phyloP scores from a whole-genome alignment of 2,329 filamentous ascomycete species.

The Grosmannia huntii region DNA sequence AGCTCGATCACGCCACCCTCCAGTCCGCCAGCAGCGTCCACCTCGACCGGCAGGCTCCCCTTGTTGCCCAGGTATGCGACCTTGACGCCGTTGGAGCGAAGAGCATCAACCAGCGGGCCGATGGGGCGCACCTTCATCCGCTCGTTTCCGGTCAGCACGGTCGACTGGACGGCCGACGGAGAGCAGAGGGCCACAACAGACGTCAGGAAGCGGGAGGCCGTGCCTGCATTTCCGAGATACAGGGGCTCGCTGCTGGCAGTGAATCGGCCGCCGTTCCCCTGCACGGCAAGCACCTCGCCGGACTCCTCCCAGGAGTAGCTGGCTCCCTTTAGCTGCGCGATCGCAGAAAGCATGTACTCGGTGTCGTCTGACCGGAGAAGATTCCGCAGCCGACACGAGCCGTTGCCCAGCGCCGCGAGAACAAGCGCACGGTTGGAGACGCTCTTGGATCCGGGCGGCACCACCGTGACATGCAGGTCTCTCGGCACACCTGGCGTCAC shows the following conservation, averaged over 20 bases:
- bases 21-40: slow-evolving; percentile 72
- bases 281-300: slow-evolving; percentile 79
- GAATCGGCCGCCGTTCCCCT: slow-evolving; percentile 79
- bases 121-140: slow-evolving; percentile 96
- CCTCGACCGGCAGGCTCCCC: slow-evolving; percentile 70
- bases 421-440: slow-evolving; percentile 92
- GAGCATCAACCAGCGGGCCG: slow-evolving; percentile 80
- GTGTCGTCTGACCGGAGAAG: slow-evolving; percentile 93
- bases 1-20: slow-evolving; percentile 80
- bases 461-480: slow-evolving; percentile 54
- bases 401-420: slow-evolving; percentile 79
- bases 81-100: slow-evolving; percentile 73
- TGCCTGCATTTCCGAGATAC: slow-evolving; percentile 93
- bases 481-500: slow-evolving; percentile 60
- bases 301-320: slow-evolving; percentile 90
- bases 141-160: slow-evolving; percentile 80
- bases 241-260: slow-evolving; percentile 63
- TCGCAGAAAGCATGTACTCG: slow-evolving; percentile 92
- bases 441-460: slow-evolving; percentile 90
- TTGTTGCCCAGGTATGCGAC: slow-evolving; percentile 78
- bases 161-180: slow-evolving; percentile 51
- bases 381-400: slow-evolving; percentile 80
- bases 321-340: slow-evolving; percentile 71
- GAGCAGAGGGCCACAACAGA: slow-evolving; percentile 78
- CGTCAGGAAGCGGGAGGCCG: slow-evolving; percentile 87